Evolutionary conservation across 169 alveolate genomes (phyloP), one percentile per base, ranked within the genome.

Genomic region (Perkinsus marinus): DNA sequence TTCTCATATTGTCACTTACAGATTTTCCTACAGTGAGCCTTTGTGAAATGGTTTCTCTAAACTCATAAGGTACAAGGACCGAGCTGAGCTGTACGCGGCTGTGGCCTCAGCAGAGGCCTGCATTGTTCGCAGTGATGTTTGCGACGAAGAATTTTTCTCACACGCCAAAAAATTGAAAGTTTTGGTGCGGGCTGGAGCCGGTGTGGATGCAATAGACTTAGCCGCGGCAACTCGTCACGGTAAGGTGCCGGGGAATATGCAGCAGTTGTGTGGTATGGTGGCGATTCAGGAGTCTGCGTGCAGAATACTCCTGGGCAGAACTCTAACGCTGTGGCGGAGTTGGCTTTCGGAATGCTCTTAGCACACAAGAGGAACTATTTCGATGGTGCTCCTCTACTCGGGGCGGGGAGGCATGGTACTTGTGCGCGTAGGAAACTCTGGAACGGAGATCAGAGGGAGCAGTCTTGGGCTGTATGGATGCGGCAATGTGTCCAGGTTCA

Each of bases 291-390:
- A 2, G 79, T 57, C 30, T 57, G 79, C 89, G 96, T 96, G 30
- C 94, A 95, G 92, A 94, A 95, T 92, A 93, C 96, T 91, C 98
- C 97, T n/a, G 98, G 98, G 17, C 96, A 96, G 93, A 96, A 96
- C 91, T 94, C 97, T 43, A 95, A 94, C 92, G 98, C 98, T 0
- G 98, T 96, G 39, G 98, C 98, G 38, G 98, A 96, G 93, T 94
- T 96, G 10, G 96, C 96, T 39, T 93, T 96, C 43, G 98, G 97
- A 10, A 57, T 57, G 79, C 22, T 57, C 7, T 26, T 57, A 2
- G 79, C 79, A 7, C 79, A 57, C 22, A 57, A 57, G 79, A 57
- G 79, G 34, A 57, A 57, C 22, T 30, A 57, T 57, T 57, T 57
- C 22, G 79, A 57, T 57, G 79, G 79, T 57, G n/a, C n/a, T n/a